Evolutionary conservation across 495 filamentous ascomycete genomes (phyloP).

Genomic region (Aspergillus diversus): DNA sequence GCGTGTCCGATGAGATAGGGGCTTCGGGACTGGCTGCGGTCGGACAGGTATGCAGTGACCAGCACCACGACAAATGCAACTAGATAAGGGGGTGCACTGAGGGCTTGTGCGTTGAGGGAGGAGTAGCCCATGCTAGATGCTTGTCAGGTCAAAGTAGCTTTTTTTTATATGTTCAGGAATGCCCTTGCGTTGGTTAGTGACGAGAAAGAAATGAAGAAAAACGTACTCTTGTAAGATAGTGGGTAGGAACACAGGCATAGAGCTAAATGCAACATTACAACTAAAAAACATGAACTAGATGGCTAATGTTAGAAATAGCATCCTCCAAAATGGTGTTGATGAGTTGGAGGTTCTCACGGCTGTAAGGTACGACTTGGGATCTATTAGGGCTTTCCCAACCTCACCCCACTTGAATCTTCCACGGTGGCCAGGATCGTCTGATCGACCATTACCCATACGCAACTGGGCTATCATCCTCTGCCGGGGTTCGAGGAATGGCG

Average conservation of each 20-base stretch:
- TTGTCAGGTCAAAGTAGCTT: neutral
- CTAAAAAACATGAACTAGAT: slow-evolving; percentile 59
- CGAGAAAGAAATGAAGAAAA: slow-evolving; percentile 1
- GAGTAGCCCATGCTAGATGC: slow-evolving; percentile 53
- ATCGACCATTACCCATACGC: slow-evolving; percentile 45
- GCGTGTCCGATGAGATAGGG: slow-evolving; percentile 55
- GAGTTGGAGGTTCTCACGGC: slow-evolving; percentile 46
- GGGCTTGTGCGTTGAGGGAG: slow-evolving; percentile 52
- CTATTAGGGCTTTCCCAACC: slow-evolving; percentile 55
- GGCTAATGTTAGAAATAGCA: slow-evolving; percentile 6
- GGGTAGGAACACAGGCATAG: slow-evolving; percentile 62
- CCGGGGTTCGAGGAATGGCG: slow-evolving; percentile 51
- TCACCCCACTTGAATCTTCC: slow-evolving; percentile 52
- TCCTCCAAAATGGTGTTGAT: neutral
- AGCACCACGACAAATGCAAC: slow-evolving; percentile 56
- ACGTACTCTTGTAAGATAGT: slow-evolving; percentile 60
- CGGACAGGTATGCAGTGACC: slow-evolving; percentile 54
- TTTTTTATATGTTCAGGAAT: too few species aligned
- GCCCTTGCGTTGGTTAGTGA: too few species aligned
- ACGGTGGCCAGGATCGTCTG: slow-evolving; percentile 26
- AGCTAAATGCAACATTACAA: slow-evolving; percentile 62
- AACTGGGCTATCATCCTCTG: slow-evolving; percentile 51
- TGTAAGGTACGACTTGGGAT: slow-evolving; percentile 71
- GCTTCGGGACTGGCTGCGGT: slow-evolving; percentile 48
- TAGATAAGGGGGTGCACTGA: slow-evolving; percentile 61